Conservation (phyloP, 2,329 filamentous ascomycete species). For the Colletotrichum sp. region DNA sequence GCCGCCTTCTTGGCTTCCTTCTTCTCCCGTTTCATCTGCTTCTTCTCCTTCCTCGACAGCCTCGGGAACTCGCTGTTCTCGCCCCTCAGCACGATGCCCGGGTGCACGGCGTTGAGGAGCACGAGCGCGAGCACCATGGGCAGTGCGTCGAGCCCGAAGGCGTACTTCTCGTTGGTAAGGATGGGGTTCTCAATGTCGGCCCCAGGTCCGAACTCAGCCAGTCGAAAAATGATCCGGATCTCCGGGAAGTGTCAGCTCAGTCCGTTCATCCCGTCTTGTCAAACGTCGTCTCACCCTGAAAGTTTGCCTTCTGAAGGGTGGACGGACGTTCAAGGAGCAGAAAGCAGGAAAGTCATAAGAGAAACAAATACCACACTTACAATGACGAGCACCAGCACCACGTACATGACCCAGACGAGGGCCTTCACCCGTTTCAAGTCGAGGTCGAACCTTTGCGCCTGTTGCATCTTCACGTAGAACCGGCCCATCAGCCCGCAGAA, state of each 20-base stretch:
- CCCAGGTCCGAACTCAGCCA: conserved; percentile 59
- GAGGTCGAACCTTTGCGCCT: conserved; percentile 23
- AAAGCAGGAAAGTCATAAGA: not conserved
- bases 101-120: conserved; percentile 50
- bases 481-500: conserved; percentile 38
- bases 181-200: conserved; percentile 46
- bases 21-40: conserved; percentile 41
- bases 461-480: conserved; percentile 35
- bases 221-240: conserved; percentile 64
- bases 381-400: conserved; percentile 38
- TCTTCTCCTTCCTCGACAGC: conserved; percentile 47
- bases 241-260: conserved; percentile 27
- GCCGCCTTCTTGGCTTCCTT: conserved; percentile 23
- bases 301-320: not conserved
- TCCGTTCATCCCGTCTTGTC: conserved; percentile 11
- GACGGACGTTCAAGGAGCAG: not conserved
- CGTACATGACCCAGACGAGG: conserved; percentile 37
- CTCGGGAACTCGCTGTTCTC: conserved; percentile 49
- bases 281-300: not conserved
- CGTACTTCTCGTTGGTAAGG: conserved; percentile 56
- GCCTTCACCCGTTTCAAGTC: conserved; percentile 33
- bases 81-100: conserved; percentile 50
- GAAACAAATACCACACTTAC: conserved; percentile 27
- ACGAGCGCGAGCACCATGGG: conserved; percentile 58
- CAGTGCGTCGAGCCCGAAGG: conserved; percentile 55